Evolutionary conservation across 257 asterid genomes (phyloP).

Genomic region (Solanum dulcamara): DNA sequence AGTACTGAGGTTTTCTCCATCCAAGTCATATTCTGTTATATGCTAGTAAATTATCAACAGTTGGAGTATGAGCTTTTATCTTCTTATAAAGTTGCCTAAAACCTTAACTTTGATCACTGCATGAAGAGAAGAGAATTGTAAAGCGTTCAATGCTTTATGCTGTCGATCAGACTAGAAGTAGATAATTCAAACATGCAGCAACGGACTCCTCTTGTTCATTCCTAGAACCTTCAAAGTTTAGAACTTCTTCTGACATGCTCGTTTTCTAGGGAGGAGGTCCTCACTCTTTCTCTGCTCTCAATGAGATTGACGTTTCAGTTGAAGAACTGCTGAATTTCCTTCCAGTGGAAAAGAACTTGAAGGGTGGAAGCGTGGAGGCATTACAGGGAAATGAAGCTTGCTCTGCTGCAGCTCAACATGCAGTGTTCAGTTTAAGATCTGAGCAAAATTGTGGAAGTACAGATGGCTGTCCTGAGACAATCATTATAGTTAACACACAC

Average conservation of each 20-base stretch:
- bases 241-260: not conserved
- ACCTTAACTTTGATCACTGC: not conserved
- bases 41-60: not conserved
- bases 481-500: constrained; percentile 73
- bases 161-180: not conserved
- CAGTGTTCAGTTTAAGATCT: constrained; percentile 28
- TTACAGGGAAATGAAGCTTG: constrained; percentile 29
- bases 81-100: not conserved
- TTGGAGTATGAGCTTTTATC: not conserved
- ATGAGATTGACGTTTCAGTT: constrained; percentile 25
- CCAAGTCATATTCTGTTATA: not conserved
- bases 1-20: not conserved
- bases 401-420: constrained; percentile 28
- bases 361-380: constrained; percentile 21
- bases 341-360: constrained; percentile 36
- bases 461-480: constrained; percentile 25
- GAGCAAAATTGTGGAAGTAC: constrained; percentile 29
- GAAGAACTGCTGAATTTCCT: constrained; percentile 44
- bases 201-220: not conserved
- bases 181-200: not conserved
- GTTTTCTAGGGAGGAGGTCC: constrained; percentile 34
- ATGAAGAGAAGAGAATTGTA: not conserved
- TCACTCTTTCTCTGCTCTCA: constrained; percentile 22
- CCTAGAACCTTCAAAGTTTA: not conserved
- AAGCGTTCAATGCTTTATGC: not conserved